Evolutionary conservation across 345 rosid species (phyloP).

Genomic region (Bruguiera sexangula): DNA sequence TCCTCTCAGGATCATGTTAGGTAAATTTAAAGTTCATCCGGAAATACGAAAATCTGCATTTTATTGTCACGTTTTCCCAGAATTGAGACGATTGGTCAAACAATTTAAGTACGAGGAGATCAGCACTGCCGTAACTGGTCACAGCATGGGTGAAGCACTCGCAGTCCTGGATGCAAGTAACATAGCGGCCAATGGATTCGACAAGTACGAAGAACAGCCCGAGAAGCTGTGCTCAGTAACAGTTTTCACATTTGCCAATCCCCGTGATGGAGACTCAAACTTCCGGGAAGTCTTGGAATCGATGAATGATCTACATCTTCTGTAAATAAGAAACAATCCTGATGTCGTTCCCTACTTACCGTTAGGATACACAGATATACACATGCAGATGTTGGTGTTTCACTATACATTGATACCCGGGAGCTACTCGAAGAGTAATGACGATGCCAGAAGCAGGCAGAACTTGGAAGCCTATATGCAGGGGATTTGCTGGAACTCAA

Average conservation of each 20-base stretch:
- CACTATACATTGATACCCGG: slow-evolving; percentile 22
- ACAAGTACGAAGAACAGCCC: slow-evolving; percentile 15
- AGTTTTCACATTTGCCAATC: slow-evolving; percentile 53
- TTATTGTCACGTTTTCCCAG: slow-evolving; percentile 40
- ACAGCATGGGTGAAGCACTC: slow-evolving; percentile 58
- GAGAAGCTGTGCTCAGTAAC: slow-evolving; percentile 37
- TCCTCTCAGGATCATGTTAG: background rate
- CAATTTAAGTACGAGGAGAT: slow-evolving; percentile 50
- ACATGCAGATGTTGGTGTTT: slow-evolving; percentile 14
- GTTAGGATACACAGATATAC: background rate
- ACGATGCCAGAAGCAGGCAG: slow-evolving; percentile 18
- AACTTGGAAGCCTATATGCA: slow-evolving; percentile 34
- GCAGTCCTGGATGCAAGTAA: slow-evolving; percentile 52
- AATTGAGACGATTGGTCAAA: slow-evolving; percentile 46
- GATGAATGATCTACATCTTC: slow-evolving; percentile 22
- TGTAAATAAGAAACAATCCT: slow-evolving; percentile 20
- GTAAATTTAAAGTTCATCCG: background rate
- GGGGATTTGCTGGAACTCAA: slow-evolving; percentile 35
- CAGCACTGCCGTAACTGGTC: slow-evolving; percentile 55
- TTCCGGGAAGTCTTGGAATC: slow-evolving; percentile 22
- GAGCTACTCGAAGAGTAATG: slow-evolving; percentile 23
- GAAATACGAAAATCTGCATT: background rate
- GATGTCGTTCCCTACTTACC: slow-evolving; percentile 26
- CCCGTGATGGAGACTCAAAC: slow-evolving; percentile 42
- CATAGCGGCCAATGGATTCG: slow-evolving; percentile 35